Conservation (phyloP, 106 monocot genomes). For the Triglochin maritima region DNA sequence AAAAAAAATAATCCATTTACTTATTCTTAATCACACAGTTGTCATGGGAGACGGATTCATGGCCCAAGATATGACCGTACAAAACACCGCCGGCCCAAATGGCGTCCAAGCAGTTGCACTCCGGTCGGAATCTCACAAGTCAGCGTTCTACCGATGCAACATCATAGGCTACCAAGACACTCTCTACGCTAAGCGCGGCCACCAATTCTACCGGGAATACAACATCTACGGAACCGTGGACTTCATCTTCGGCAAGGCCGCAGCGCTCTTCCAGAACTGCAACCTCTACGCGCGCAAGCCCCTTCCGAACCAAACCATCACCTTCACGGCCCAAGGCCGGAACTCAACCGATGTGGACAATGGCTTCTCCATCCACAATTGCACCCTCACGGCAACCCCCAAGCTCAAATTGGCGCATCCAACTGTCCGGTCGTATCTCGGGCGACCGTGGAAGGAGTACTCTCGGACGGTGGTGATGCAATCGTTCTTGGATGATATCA, state of each 20-base stretch:
- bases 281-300: slow-evolving; percentile 44
- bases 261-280: slow-evolving; percentile 69
- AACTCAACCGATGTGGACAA: slow-evolving; percentile 29
- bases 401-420: slow-evolving; percentile 4
- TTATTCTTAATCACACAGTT: background rate
- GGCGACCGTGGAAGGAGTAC: slow-evolving; percentile 56
- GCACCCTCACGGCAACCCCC: slow-evolving; percentile 27
- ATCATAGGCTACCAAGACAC: slow-evolving; percentile 80
- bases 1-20: background rate
- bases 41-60: slow-evolving; percentile 7
- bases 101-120: slow-evolving; percentile 51
- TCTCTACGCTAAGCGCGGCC: slow-evolving; percentile 49
- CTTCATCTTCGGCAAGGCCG: slow-evolving; percentile 71
- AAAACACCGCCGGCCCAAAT: slow-evolving; percentile 7
- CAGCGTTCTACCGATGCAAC: slow-evolving; percentile 45
- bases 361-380: slow-evolving; percentile 53
- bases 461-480: slow-evolving; percentile 55
- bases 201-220: slow-evolving; percentile 75
- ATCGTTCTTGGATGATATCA: slow-evolving; percentile 29
- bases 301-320: slow-evolving; percentile 32
- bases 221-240: slow-evolving; percentile 65
- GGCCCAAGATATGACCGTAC: slow-evolving; percentile 4
- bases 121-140: slow-evolving; percentile 36
- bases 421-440: slow-evolving; percentile 24
- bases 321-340: slow-evolving; percentile 55